Evolutionary conservation across 805 yeast species (phyloP), one percentile per base, ranked within the genome.

Genomic region (Teunomyces panamensis): DNA sequence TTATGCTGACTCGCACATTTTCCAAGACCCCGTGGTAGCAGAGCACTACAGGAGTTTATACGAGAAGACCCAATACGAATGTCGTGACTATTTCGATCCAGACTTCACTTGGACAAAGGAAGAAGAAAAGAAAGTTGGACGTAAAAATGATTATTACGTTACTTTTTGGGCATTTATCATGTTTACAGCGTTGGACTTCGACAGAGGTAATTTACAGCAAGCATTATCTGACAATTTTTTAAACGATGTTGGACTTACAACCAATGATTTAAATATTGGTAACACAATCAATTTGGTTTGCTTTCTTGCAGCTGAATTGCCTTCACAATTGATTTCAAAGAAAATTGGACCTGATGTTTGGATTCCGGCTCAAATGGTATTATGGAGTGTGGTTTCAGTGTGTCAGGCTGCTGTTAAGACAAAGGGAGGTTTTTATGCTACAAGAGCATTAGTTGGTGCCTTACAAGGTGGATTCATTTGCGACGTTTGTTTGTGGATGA

Each of bases 291-390:
- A 77, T 55, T 67, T 72, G 50, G 67, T 80, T 5, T 68, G 77
- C 41, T 84, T 84, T 56, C 60, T 83, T 44, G 55, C 66, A 17
- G 78, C 85, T 13, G 89, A 84, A 59, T 60, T 84, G 9, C 89
- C 89, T 0, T 81, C 87, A 2, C 87, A 84, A 57, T 67, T 84
- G 52, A 68, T 84, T 29, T 78, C 85, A n/a, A 83, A 84, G 60
- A 73, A 71, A 45, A 45, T 84, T 30, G 89, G 89, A 10, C 79
- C 85, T 3, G 87, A 59, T 42, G 46, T 54, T 6, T 61, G 57
- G 45, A 56, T 61, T 13, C 65, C 65, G 4, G 47, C 54, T 14
- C 67, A 62, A 39, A 62, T 64, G 60, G 47, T 53, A 4, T 43
- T 56, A 8, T 63, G 67, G 67, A 55, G 62, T 37, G 35, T 60